These are phyloP conservation scores for Pseudonitzschia multiseries DNA, from an alignment of 108 stramenopile genomes.

Conservation along the genomic window DNA sequence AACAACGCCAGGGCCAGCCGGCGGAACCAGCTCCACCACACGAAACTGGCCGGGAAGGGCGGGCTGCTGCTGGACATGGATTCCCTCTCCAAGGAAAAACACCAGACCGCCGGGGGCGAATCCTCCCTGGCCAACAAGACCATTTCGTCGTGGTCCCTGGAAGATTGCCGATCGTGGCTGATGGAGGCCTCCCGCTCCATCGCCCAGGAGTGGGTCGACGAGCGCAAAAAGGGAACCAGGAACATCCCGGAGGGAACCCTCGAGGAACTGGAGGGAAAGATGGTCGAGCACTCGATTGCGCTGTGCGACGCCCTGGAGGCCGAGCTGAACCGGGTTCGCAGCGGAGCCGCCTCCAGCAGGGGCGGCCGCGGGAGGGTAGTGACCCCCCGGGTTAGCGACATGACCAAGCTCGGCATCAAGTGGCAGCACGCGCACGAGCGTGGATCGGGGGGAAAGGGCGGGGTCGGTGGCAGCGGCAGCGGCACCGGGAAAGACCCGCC, in stretches of 20 bases:
- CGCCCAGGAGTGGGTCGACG: slow-evolving; percentile 76
- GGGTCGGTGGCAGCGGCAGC: slow-evolving; percentile 79
- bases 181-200: slow-evolving; percentile 75
- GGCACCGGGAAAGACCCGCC: slow-evolving; percentile 41
- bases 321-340: slow-evolving; percentile 35
- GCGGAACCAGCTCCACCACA: slow-evolving; percentile 77
- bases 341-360: slow-evolving; percentile 17
- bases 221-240: slow-evolving; percentile 48
- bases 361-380: slow-evolving; percentile 25
- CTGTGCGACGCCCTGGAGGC: slow-evolving; percentile 74
- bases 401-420: slow-evolving; percentile 79
- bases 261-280: slow-evolving; percentile 77
- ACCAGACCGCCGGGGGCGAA: slow-evolving; percentile 13
- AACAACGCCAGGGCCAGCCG: slow-evolving; percentile 58
- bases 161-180: slow-evolving; percentile 81
- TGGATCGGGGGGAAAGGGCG: slow-evolving; percentile 84
- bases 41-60: slow-evolving; percentile 80
- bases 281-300: slow-evolving; percentile 74
- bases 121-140: slow-evolving; percentile 43
- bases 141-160: slow-evolving; percentile 74
- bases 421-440: slow-evolving; percentile 90
- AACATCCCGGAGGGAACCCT: slow-evolving; percentile 64
- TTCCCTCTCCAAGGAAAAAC: slow-evolving; percentile 24
- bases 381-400: slow-evolving; percentile 78
- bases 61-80: slow-evolving; percentile 69